Base-by-base conservation (phyloP, 2,329 filamentous ascomycete species). In the Cytospora mali region DNA sequence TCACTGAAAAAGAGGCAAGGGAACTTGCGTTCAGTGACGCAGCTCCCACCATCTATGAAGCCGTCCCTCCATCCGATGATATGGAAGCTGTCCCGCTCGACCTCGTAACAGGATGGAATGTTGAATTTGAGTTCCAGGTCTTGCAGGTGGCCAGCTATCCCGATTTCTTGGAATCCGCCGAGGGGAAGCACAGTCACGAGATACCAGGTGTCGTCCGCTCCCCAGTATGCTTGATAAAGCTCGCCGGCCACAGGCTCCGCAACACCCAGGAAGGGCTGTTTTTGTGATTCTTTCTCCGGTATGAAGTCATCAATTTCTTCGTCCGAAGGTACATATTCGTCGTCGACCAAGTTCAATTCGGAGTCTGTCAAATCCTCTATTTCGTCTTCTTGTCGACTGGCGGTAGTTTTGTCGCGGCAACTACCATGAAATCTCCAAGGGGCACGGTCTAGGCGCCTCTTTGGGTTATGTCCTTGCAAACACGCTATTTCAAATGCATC, bases 1-100 rank as follows among this genome's bases (percentile, higher is more conserved):
- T 28, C 54, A 16, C 48, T 13, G 18, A 56, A 56, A 18, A 56
- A 46, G 23, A 56, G 9, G 11, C 35, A 56, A 56, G 54, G 54
- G 6, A 56, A 56, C 25, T 56, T 21, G 54, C 35, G 54, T 18
- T 56, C 35, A 55, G 35, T 46, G 1, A 10, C 27, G 35, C 25
- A 35, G 27, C 21, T 13, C 10, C 25, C 25, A 14, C 27, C 27
- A 5, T 4, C 9, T 42, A 13, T 1, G 27, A 48, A 46, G 23
- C 9, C n/a, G 10, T 7, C 7, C 25, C 23, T 56, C 35, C 54
- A 56, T 6, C 35, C 54, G 25, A 29, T 27, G 14, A 46, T 29
- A n/a, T 18, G 7, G 11, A 48, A 21, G 13, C 54, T 35, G 23
- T 46, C 11, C 18, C 13, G 35, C 9, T 29, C 35, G 10, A 31